These are phyloP conservation scores for Venturia aucupariae DNA, from an alignment of 2,329 filamentous ascomycete genomes.

Conservation along the genomic window DNA sequence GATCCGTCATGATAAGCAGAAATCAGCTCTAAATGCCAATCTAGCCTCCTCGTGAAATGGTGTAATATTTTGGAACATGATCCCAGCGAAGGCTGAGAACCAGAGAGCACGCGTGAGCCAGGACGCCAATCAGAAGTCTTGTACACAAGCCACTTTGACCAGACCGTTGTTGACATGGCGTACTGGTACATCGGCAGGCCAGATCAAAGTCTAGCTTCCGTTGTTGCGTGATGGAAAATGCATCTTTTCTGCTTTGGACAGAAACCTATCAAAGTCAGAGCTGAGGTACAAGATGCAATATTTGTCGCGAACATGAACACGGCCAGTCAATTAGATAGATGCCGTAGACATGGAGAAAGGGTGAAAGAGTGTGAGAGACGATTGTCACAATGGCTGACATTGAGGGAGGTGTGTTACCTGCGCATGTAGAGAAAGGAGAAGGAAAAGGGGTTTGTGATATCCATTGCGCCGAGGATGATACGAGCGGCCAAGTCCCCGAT, in stretches of 20 bases:
- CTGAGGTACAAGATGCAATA: too few relatives aligned
- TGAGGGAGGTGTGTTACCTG: too few relatives aligned
- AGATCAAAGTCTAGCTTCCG: background rate
- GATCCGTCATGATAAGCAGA: background rate
- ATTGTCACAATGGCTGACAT: too few relatives aligned
- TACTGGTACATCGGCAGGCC: background rate
- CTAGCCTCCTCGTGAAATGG: background rate
- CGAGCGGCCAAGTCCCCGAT: background rate
- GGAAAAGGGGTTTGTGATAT: background rate
- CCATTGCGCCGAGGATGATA: conserved; percentile 6
- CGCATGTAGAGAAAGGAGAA: background rate
- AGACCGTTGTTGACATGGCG: background rate
- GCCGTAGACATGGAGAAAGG: background rate
- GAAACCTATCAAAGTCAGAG: too few relatives aligned
- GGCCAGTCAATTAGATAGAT: too few relatives aligned
- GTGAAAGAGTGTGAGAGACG: too few relatives aligned
- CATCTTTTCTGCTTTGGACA: too few relatives aligned
- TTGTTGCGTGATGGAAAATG: background rate
- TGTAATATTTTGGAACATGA: background rate
- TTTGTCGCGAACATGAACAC: too few relatives aligned
- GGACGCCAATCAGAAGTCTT: background rate
- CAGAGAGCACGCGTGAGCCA: background rate
- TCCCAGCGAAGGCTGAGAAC: background rate
- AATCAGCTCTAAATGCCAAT: background rate
- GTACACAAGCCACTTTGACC: background rate